Evolutionary conservation across 371 early-diverging fungal genomes (phyloP), one percentile per base, ranked within the genome.

Genomic region (Mucor indicus): DNA sequence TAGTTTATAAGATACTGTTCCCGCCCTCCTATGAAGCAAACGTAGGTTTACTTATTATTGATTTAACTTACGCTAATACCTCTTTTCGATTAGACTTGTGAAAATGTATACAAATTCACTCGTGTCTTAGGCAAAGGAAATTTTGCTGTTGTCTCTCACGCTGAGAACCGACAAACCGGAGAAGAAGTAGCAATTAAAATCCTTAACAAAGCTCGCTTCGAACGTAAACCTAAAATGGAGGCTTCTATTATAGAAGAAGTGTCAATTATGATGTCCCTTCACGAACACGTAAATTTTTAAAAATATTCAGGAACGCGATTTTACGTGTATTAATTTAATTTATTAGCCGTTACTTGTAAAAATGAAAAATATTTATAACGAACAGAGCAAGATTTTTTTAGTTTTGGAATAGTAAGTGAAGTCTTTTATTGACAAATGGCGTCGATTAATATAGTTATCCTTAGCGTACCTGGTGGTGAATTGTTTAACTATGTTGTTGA

Each of bases 401-500:
- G 45, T 61, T 6, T 37, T 55, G 22, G 55, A 60, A 45, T 55
- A 48, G 55, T 54, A 50, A 45, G 48, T 38, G 19, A 38, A 38
- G 13, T 11, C 35, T 33, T 4, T 15, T 33, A 11, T 15, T n/a
- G n/a, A n/a, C n/a, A n/a, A n/a, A 36, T 23, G 9, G 15, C 8
- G 25, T n/a, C 36, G 16, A 33, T 24, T 3, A 4, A 30, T 29
- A 29, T 17, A 17, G 20, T 7, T 39, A 4, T 39, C 2, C 16
- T 6, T 56, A 81, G 85, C 37, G 80, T 81, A 0, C 55, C 53
- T 24, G 94, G 87, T 43, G 96, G 96, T 20, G 98, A 98, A 60
- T 64, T 98, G n/a, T 98, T 96, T 62, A 92, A 95, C 32, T 84
- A 86, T 25, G 90, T 97, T 36, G 85, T 89, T 6, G 68, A 75